A percentile compares a stretch with the other conserved stretches of the same genome.
These are phyloP conservation scores for Breviolum minutum DNA, from an alignment of 73 alveolate species.

Conservation along the genomic window DNA sequence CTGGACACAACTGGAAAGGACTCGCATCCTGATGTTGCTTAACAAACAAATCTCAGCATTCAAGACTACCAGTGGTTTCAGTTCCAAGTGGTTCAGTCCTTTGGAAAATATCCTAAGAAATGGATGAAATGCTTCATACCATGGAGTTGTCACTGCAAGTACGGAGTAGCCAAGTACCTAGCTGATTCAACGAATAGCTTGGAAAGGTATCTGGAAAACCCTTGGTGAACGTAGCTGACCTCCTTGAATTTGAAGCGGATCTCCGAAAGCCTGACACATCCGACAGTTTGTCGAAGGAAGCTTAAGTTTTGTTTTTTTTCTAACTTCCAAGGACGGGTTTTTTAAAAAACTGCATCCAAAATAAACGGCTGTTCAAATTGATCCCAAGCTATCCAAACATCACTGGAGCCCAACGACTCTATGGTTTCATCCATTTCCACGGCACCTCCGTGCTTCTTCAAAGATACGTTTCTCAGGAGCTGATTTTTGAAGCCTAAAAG, in stretches of 20 bases:
- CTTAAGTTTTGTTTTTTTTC: not conserved
- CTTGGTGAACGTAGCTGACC: not conserved
- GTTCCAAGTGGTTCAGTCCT: too few relatives aligned
- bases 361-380: not conserved
- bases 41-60: too few relatives aligned
- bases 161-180: too few relatives aligned
- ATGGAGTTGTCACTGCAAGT: too few relatives aligned
- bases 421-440: not conserved
- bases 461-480: constrained; percentile 77
- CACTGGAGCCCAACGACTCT: not conserved
- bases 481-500: constrained; percentile 74
- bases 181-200: too few relatives aligned
- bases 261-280: not conserved
- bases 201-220: too few relatives aligned
- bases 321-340: too few relatives aligned
- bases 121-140: too few relatives aligned
- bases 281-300: not conserved
- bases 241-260: constrained; percentile 82
- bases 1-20: constrained; percentile 67
- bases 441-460: constrained; percentile 47
- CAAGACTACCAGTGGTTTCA: too few relatives aligned
- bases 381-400: not conserved
- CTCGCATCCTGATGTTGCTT: constrained; percentile 22
- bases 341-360: too few relatives aligned
- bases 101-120: too few relatives aligned